Conservation (phyloP, 2,329 filamentous ascomycete genomes). For the Emmonsiellopsis sp. region DNA sequence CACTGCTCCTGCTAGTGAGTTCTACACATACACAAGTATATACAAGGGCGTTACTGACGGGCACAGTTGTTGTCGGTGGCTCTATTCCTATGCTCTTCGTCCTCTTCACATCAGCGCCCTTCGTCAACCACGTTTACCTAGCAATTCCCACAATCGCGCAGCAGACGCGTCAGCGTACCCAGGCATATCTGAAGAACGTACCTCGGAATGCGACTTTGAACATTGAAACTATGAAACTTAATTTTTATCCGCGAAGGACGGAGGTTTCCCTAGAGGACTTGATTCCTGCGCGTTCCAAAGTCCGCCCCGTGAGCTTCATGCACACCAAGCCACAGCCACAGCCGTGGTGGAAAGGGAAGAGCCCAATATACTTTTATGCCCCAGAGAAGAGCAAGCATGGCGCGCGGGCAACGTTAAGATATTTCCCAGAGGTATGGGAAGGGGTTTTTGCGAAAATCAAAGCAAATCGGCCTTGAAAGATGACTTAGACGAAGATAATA, state of each 20-base stretch:
- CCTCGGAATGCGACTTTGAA: slow-evolving; percentile 35
- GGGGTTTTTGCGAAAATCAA: slow-evolving; percentile 33
- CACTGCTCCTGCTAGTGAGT: slow-evolving; percentile 31
- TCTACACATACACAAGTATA: neutral
- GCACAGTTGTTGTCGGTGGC: slow-evolving; percentile 48
- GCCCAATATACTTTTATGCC: slow-evolving; percentile 31
- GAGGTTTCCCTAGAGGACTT: slow-evolving; percentile 35
- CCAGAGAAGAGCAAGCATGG: slow-evolving; percentile 28
- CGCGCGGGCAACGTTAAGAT: slow-evolving; percentile 24
- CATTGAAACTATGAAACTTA: slow-evolving; percentile 38
- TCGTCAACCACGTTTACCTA: slow-evolving; percentile 63
- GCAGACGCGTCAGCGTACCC: slow-evolving; percentile 41
- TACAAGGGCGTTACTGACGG: slow-evolving; percentile 3
- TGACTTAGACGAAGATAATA: neutral
- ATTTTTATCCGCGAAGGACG: slow-evolving; percentile 32
- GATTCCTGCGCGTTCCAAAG: slow-evolving; percentile 21
- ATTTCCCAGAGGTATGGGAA: slow-evolving; percentile 36
- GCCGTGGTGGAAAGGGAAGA: slow-evolving; percentile 28
- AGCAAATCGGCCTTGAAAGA: neutral
- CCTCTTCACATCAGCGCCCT: slow-evolving; percentile 56
- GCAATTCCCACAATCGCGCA: slow-evolving; percentile 58
- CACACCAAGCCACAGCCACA: slow-evolving; percentile 26
- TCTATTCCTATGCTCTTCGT: slow-evolving; percentile 57
- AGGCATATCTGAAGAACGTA: slow-evolving; percentile 35
- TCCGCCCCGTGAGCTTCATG: slow-evolving; percentile 33